Percentiles rank a stretch among this genome's conserved stretches.
These are phyloP conservation scores for Orbilia oligospora DNA, from an alignment of 2,329 filamentous ascomycete species.

Conservation along the genomic window DNA sequence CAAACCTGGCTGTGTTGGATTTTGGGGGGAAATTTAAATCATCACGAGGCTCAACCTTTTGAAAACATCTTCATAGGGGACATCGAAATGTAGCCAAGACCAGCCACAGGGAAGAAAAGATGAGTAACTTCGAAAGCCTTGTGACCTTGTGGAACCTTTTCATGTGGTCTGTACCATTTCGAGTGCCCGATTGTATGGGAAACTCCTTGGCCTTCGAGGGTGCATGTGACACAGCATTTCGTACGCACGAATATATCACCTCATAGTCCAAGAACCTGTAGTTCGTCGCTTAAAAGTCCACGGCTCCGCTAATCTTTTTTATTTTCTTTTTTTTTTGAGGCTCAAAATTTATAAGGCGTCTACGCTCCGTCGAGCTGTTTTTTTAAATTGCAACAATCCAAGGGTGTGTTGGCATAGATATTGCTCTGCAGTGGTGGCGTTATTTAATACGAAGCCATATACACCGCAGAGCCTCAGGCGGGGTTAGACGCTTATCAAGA, in stretches of 20 bases:
- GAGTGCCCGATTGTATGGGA: not conserved
- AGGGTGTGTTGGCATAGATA: constrained; percentile 17
- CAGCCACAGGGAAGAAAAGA: not conserved
- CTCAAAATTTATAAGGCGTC: constrained; percentile 16
- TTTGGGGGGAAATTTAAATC: not conserved
- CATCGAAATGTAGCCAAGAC: not conserved
- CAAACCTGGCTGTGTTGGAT: not conserved
- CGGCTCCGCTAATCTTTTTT: too few relatives aligned
- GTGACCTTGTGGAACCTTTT: constrained; percentile 38
- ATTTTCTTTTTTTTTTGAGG: constrained; percentile 24
- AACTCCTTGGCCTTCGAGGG: not conserved
- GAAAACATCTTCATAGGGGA: too few relatives aligned
- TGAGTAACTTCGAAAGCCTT: constrained; percentile 27
- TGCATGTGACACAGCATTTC: constrained; percentile 18
- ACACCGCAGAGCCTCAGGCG: not conserved
- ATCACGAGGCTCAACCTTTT: constrained; percentile 14
- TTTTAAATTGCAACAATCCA: constrained; percentile 9
- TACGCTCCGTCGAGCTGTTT: not conserved
- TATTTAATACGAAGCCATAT: not conserved
- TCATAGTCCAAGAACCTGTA: not conserved
- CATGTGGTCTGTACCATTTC: constrained; percentile 33
- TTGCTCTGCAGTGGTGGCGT: not conserved
- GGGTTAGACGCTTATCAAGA: not conserved
- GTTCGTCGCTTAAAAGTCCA: not conserved
- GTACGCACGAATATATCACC: not conserved